Base-by-base conservation (phyloP, 139 green algal genomes). In the Yamagishiella unicocca region DNA sequence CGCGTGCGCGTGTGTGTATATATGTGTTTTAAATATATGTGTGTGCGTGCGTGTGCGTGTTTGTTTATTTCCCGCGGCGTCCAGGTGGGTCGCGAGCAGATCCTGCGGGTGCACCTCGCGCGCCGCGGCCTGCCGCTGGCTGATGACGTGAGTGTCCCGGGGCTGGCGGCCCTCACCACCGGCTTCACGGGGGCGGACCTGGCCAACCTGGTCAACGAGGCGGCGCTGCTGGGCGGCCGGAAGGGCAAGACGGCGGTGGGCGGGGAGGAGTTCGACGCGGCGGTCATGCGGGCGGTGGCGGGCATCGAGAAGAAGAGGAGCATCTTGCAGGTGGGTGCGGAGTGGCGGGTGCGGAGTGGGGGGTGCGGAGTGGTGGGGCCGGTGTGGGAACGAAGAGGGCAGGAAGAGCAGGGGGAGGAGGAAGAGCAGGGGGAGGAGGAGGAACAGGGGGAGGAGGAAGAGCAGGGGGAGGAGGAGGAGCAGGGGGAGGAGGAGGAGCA, bases 281-380 rank as follows among this genome's bases (percentile, higher is more conserved):
- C 96, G 6, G 88, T 98, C 33, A 80, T 98, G 82, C 84, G 96
- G 17, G 85, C 94, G n/a, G 92, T 97, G 55, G 96, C 95, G 22
- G 97, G 97, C 70, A 93, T 99, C 35, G 97, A 99, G 91, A 99
- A 99, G 93, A 99, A 99, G 91, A 79, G 97, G 46, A 94, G 85
- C 55, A 90, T 97, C 31, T 86, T 98, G 73, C 83, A 91, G 50
- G 92, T 61, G 22, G n/a, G 45, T 42, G 21, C 14, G 73, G 45
- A 8, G 10, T 7, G 46, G 46, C n/a, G 22, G 45, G 1, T 1
- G 27, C 5, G 43, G 73, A 21, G 27, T 29, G 45, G 43, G 40
- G 27, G n/a, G 43, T n/a, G n/a, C n/a, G n/a, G n/a, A n/a, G n/a
- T n/a, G n/a, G n/a, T n/a, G n/a, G n/a, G n/a, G n/a, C n/a, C n/a